A percentile compares a stretch with the other conserved stretches of the same genome.
phyloP scores from a whole-genome alignment of 2,329 filamentous ascomycete genomes.

The Apiospora saccharicola region DNA sequence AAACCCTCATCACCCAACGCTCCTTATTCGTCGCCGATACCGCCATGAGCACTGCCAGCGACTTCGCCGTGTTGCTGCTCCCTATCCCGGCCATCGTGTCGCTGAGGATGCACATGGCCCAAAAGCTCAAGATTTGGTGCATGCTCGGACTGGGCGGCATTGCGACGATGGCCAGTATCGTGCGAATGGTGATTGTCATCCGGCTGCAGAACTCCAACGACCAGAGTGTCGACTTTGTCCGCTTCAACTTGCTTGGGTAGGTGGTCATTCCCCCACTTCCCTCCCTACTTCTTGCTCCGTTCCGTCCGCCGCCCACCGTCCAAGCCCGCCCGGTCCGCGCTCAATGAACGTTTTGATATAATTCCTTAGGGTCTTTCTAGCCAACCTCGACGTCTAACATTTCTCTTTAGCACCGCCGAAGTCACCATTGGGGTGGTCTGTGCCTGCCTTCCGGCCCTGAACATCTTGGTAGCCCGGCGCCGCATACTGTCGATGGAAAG shows the following conservation, averaged over 20 bases:
- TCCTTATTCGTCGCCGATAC: slow-evolving; percentile 21
- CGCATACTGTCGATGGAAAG: background rate
- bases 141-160: slow-evolving; percentile 22
- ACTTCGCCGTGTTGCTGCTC: background rate
- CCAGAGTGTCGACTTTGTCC: slow-evolving; percentile 19
- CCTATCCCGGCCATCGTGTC: slow-evolving; percentile 2
- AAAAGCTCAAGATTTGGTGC: slow-evolving; percentile 8
- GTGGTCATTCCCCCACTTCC: background rate
- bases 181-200: slow-evolving; percentile 23
- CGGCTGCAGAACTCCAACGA: background rate
- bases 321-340: background rate
- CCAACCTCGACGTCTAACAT: background rate
- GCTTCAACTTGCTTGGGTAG: slow-evolving; percentile 23
- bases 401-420: slow-evolving; percentile 14
- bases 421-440: slow-evolving; percentile 26
- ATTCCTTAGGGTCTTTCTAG: background rate
- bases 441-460: slow-evolving; percentile 25
- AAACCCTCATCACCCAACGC: background rate
- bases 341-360: background rate
- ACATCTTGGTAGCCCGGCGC: slow-evolving; percentile 19
- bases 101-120: background rate
- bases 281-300: too few relatives aligned
- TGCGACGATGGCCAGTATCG: slow-evolving; percentile 18
- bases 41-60: slow-evolving; percentile 10
- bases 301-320: background rate